These are phyloP conservation scores for Xylaria sp. DNA, from an alignment of 2,329 filamentous ascomycete species.

Conservation along the genomic window DNA sequence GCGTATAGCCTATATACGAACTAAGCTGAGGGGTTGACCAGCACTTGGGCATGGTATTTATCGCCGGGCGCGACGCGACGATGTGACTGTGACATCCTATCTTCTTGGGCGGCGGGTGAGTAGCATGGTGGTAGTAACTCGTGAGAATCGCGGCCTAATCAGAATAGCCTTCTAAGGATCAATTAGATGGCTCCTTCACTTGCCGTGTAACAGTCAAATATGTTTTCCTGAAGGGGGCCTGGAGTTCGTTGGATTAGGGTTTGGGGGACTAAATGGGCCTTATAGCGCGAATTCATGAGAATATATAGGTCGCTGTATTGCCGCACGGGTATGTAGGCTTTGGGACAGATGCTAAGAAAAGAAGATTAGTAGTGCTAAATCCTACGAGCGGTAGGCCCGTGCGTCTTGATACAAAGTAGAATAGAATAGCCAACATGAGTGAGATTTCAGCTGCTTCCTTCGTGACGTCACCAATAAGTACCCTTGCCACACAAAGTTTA, in stretches of 20 bases:
- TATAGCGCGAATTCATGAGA: no score
- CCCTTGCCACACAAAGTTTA: background rate
- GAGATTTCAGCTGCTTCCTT: background rate
- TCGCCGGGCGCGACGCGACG: background rate
- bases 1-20: conserved; percentile 14
- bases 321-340: no score
- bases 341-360: background rate
- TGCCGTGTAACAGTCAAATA: no score
- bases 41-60: background rate
- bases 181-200: no score
- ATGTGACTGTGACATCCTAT: conserved; percentile 13
- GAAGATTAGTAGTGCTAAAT: background rate
- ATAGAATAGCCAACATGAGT: background rate
- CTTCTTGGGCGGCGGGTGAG: background rate
- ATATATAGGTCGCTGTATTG: no score
- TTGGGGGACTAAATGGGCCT: no score
- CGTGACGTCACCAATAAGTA: conserved; percentile 4
- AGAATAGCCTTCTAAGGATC: no score
- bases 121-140: background rate
- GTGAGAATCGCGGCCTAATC: no score
- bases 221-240: no score
- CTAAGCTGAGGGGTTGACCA: background rate
- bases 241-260: no score
- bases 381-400: background rate
- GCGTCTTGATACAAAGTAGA: background rate